Conservation (phyloP, 176 grass and related monocot genomes). For the Rhynchospora pubera region DNA sequence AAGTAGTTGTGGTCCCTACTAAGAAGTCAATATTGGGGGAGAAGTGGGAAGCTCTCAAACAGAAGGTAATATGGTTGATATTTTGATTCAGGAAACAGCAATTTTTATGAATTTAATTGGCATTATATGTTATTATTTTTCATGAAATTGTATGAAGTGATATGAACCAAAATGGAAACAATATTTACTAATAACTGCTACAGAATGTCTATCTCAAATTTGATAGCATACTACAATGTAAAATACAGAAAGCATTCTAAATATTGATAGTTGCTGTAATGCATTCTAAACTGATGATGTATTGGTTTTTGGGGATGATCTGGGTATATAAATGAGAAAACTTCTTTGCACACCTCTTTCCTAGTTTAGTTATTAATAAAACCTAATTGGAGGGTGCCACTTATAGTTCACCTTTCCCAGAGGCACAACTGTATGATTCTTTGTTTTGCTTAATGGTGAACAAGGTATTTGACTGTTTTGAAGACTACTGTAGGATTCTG, state of each 20-base stretch:
- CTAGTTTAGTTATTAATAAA: background rate
- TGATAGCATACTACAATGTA: background rate
- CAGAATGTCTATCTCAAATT: background rate
- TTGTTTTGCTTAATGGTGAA: background rate
- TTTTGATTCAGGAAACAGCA: background rate
- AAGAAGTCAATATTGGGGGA: conserved; percentile 74
- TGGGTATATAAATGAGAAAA: no score
- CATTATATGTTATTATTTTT: background rate
- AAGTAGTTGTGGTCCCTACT: conserved; percentile 64
- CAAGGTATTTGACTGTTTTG: background rate
- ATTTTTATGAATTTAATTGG: no score
- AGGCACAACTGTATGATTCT: background rate
- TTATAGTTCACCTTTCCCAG: background rate
- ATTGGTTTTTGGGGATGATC: background rate
- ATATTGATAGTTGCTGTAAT: background rate
- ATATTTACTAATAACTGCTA: background rate
- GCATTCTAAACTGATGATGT: background rate
- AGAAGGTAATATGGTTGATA: conserved; percentile 53
- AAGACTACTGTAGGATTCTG: background rate
- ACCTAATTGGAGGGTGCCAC: background rate
- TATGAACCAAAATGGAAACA: background rate
- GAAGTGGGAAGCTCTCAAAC: conserved; percentile 87
- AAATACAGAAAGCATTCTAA: background rate
- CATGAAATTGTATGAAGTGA: background rate
- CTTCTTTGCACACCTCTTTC: no score